Percentiles rank a stretch among this genome's conserved stretches.
phyloP scores from a whole-genome alignment of 306 rosid genomes.

The Sicyos baderoa region DNA sequence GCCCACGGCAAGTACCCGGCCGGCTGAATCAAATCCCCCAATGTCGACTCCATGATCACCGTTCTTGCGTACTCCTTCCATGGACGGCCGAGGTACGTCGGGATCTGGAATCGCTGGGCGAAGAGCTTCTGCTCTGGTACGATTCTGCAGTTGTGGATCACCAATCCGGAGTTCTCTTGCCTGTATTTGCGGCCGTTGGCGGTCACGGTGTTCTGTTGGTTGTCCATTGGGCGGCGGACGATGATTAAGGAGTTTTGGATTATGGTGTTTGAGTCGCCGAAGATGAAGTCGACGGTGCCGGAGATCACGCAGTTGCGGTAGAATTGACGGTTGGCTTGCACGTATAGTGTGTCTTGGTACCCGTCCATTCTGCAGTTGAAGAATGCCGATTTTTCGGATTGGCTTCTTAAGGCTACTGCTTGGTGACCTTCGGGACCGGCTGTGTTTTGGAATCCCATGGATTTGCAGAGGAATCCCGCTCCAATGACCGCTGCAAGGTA shows the following conservation, averaged over 20 bases:
- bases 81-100: slow-evolving; percentile 51
- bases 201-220: slow-evolving; percentile 41
- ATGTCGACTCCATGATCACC: slow-evolving; percentile 40
- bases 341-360: slow-evolving; percentile 63
- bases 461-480: slow-evolving; percentile 35
- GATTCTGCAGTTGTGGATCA: slow-evolving; percentile 52
- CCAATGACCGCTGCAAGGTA: slow-evolving; percentile 36
- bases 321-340: slow-evolving; percentile 52
- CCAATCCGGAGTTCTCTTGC: slow-evolving; percentile 27
- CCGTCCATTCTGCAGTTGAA: slow-evolving; percentile 54
- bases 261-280: slow-evolving; percentile 38
- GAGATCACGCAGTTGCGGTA: slow-evolving; percentile 69
- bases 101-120: slow-evolving; percentile 27
- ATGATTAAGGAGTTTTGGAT: slow-evolving; percentile 53
- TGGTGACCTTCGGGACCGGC: slow-evolving; percentile 64
- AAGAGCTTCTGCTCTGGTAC: slow-evolving; percentile 32
- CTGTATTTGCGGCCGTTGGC: slow-evolving; percentile 35
- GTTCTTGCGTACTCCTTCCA: slow-evolving; percentile 49
- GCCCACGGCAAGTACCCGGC: slow-evolving; percentile 36
- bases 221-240: slow-evolving; percentile 32
- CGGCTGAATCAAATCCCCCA: slow-evolving; percentile 41
- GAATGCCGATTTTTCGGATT: slow-evolving; percentile 41
- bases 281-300: slow-evolving; percentile 68
- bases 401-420: slow-evolving; percentile 69
- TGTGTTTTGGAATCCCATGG: slow-evolving; percentile 50